These are phyloP conservation scores for Beauveria bassiana DNA, from an alignment of 2,329 filamentous ascomycete species.

Conservation along the genomic window DNA sequence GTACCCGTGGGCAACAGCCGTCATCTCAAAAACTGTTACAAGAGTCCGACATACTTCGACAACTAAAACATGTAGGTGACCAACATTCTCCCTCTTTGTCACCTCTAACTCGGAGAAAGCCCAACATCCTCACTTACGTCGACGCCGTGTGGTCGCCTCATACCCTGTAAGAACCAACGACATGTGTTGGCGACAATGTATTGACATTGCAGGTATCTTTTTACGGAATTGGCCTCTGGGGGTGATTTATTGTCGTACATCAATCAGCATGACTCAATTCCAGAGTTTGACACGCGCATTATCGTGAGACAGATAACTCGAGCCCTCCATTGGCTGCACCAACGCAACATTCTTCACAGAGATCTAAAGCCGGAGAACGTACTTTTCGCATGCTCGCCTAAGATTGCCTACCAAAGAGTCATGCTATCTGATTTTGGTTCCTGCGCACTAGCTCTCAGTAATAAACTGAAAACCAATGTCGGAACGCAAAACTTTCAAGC, in stretches of 20 bases:
- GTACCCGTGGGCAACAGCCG: slow-evolving; percentile 19
- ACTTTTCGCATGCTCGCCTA: slow-evolving; percentile 39
- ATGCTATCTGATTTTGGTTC: slow-evolving; percentile 47
- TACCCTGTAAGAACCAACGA: slow-evolving; percentile 32
- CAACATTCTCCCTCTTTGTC: neutral
- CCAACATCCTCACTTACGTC: slow-evolving; percentile 45
- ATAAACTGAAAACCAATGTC: slow-evolving; percentile 35
- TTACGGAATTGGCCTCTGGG: slow-evolving; percentile 49
- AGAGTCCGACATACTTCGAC: slow-evolving; percentile 45
- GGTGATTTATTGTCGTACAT: slow-evolving; percentile 46
- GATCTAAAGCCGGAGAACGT: slow-evolving; percentile 50
- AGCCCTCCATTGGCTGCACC: slow-evolving; percentile 40
- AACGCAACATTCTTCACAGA: slow-evolving; percentile 42
- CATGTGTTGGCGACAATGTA: neutral
- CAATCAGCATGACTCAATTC: slow-evolving; percentile 25
- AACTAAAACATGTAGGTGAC: slow-evolving; percentile 43
- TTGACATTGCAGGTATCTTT: slow-evolving; percentile 37
- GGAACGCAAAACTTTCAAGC: slow-evolving; percentile 42
- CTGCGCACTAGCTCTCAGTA: slow-evolving; percentile 34
- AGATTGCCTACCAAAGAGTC: slow-evolving; percentile 34
- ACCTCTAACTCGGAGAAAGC: slow-evolving; percentile 26
- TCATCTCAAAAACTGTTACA: slow-evolving; percentile 32
- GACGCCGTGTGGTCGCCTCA: slow-evolving; percentile 42
- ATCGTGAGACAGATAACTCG: slow-evolving; percentile 41
- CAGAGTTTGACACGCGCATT: slow-evolving; percentile 35